Evolutionary conservation across 805 yeast genomes (phyloP).

Genomic region (Starmerella lactis-condensi): DNA sequence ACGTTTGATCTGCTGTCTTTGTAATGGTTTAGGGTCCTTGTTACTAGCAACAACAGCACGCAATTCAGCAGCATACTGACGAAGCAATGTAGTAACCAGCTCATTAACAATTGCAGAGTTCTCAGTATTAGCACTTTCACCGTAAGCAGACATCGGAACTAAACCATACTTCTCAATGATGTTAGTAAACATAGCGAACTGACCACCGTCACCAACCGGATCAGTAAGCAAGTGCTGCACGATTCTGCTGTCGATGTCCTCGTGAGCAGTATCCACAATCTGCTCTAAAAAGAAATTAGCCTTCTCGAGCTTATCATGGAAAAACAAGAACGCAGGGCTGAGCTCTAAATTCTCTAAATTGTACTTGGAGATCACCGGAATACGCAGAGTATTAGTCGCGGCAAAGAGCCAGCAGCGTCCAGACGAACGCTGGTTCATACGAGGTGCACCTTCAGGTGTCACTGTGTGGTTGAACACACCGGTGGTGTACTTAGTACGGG

Average conservation of each 20-base stretch:
- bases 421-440: conserved; percentile 53
- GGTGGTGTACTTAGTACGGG: conserved; percentile 13
- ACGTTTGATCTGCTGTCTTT: conserved; percentile 33
- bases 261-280: conserved; percentile 46
- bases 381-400: conserved; percentile 52
- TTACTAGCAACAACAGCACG: conserved; percentile 31
- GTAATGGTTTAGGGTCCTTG: conserved; percentile 25
- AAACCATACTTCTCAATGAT: conserved; percentile 63
- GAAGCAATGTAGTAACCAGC: conserved; percentile 46
- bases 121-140: conserved; percentile 46
- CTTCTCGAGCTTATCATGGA: conserved; percentile 74
- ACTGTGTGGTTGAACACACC: conserved; percentile 29
- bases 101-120: conserved; percentile 36
- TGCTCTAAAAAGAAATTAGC: conserved; percentile 65
- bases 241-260: conserved; percentile 50
- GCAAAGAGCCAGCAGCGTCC: conserved; percentile 90
- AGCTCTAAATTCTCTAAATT: conserved; percentile 52
- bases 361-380: conserved; percentile 41
- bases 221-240: conserved; percentile 45
- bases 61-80: conserved; percentile 59
- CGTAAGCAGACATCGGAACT: conserved; percentile 55
- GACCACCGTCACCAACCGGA: conserved; percentile 75
- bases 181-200: conserved; percentile 67
- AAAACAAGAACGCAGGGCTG: conserved; percentile 62
- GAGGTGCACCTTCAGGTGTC: conserved; percentile 39